These are phyloP conservation scores for Globisporangium irregulare DNA, from an alignment of 352 stramenopile genomes.

Conservation along the genomic window DNA sequence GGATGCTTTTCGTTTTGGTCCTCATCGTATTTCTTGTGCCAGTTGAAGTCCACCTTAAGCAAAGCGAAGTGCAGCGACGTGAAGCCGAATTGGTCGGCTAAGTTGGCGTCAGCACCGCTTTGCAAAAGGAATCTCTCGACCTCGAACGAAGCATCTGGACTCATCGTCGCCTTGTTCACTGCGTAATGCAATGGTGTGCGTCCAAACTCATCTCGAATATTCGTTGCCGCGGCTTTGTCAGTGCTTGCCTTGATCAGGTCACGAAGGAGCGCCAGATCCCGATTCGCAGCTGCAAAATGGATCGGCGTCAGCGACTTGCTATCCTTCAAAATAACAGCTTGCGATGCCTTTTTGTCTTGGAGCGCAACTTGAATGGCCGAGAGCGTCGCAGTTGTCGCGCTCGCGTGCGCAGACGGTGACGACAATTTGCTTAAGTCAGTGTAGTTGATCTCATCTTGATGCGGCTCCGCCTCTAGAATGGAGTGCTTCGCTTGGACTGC, in stretches of 20 bases:
- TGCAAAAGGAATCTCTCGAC: slow-evolving; percentile 69
- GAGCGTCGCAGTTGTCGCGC: neutral
- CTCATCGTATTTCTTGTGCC: slow-evolving; percentile 50
- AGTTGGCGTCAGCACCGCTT: slow-evolving; percentile 45
- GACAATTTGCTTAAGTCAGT: slow-evolving; percentile 16
- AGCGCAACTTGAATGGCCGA: slow-evolving; percentile 57
- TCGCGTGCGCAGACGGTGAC: neutral
- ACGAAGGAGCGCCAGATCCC: slow-evolving; percentile 57
- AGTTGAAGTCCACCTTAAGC: slow-evolving; percentile 67
- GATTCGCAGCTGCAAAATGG: slow-evolving; percentile 57
- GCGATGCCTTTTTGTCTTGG: slow-evolving; percentile 34
- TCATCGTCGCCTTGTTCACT: slow-evolving; percentile 66
- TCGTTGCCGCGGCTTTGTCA: slow-evolving; percentile 41
- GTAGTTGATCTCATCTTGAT: slow-evolving; percentile 59
- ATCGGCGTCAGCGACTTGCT: slow-evolving; percentile 47
- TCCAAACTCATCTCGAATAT: slow-evolving; percentile 43
- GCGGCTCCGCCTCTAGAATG: slow-evolving; percentile 40
- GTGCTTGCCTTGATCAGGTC: slow-evolving; percentile 35
- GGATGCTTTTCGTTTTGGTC: slow-evolving; percentile 25
- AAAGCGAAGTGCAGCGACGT: slow-evolving; percentile 63
- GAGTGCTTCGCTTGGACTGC: slow-evolving; percentile 44
- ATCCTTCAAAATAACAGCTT: slow-evolving; percentile 47
- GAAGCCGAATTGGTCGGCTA: slow-evolving; percentile 58
- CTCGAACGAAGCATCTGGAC: slow-evolving; percentile 72
- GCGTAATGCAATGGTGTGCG: slow-evolving; percentile 72